Conservation (phyloP, 1,139 yeast genomes). For the Nakaseomyces kungkrabaensis region DNA sequence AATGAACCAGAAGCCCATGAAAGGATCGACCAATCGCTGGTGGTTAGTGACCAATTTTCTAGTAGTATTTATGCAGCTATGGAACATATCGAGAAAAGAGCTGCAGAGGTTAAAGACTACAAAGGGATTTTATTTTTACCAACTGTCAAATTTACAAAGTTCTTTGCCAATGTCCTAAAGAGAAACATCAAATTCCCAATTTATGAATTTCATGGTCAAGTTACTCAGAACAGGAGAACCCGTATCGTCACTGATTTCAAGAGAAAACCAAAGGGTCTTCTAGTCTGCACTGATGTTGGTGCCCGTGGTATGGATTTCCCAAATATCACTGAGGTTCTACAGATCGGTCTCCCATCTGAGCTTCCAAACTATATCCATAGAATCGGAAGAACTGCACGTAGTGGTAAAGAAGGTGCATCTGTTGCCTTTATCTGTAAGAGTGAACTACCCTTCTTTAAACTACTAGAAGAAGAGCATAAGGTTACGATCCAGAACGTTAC, state of each 20-base stretch:
- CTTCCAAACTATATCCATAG: constrained; percentile 79
- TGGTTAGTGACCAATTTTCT: constrained; percentile 39
- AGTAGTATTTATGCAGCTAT: constrained; percentile 47
- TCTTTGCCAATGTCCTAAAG: constrained; percentile 35
- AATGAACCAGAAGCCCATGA: constrained; percentile 72
- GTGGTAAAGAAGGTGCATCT: constrained; percentile 71
- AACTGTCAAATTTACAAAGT: constrained; percentile 61
- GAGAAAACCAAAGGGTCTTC: constrained; percentile 39
- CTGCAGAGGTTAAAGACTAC: constrained; percentile 33
- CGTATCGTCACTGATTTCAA: constrained; percentile 25
- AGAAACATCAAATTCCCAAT: constrained; percentile 19
- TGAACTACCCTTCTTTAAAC: constrained; percentile 41
- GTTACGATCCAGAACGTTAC: constrained; percentile 39
- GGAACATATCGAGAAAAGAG: constrained; percentile 35
- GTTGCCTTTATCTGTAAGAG: constrained; percentile 39
- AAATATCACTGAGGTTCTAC: constrained; percentile 71
- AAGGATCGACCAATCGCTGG: constrained; percentile 59
- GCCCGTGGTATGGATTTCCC: constrained; percentile 97
- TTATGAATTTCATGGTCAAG: constrained; percentile 56
- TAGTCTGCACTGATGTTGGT: constrained; percentile 86
- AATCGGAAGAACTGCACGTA: constrained; percentile 95
- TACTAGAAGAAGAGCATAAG: constrained; percentile 39
- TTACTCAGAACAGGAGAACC: constrained; percentile 41
- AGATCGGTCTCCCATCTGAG: constrained; percentile 65
- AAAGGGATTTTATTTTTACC: constrained; percentile 80